A percentile compares a stretch with the other conserved stretches of the same genome.
These are phyloP conservation scores for Candida takata DNA, from an alignment of 805 yeast genomes.

Conservation along the genomic window DNA sequence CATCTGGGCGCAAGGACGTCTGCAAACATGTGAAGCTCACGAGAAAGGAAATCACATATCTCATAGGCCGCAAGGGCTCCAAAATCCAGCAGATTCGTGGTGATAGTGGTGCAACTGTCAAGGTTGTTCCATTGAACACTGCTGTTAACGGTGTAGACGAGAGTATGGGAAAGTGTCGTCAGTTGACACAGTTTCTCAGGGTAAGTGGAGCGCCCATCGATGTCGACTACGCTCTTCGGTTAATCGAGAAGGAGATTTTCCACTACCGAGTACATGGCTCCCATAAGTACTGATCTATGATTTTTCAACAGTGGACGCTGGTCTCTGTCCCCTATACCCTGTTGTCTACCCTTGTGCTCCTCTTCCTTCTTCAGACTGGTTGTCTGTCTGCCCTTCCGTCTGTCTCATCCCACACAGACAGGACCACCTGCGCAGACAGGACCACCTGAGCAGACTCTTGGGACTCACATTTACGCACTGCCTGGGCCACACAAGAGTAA, in stretches of 20 bases:
- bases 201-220: slow-evolving; percentile 25
- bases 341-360: too few species aligned
- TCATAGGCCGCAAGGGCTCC: slow-evolving; percentile 39
- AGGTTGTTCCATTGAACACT: slow-evolving; percentile 29
- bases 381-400: too few species aligned
- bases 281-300: not conserved
- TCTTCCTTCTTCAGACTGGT: too few species aligned
- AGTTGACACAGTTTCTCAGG: slow-evolving; percentile 23
- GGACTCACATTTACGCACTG: slow-evolving; percentile 13
- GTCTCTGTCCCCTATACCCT: too few species aligned
- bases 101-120: slow-evolving; percentile 31
- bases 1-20: too few species aligned
- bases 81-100: slow-evolving; percentile 31
- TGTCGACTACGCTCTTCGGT: slow-evolving; percentile 21
- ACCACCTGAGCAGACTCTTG: slow-evolving; percentile 3
- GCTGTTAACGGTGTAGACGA: slow-evolving; percentile 10
- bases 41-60: slow-evolving; percentile 30
- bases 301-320: not conserved
- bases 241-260: slow-evolving; percentile 22
- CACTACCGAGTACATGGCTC: slow-evolving; percentile 13
- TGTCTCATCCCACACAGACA: too few species aligned
- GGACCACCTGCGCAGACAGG: too few species aligned
- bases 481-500: slow-evolving; percentile 3
- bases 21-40: slow-evolving; percentile 16
- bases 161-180: slow-evolving; percentile 5